Conservation (phyloP, 2,329 filamentous ascomycete genomes). For the Neonectria coccinea region DNA sequence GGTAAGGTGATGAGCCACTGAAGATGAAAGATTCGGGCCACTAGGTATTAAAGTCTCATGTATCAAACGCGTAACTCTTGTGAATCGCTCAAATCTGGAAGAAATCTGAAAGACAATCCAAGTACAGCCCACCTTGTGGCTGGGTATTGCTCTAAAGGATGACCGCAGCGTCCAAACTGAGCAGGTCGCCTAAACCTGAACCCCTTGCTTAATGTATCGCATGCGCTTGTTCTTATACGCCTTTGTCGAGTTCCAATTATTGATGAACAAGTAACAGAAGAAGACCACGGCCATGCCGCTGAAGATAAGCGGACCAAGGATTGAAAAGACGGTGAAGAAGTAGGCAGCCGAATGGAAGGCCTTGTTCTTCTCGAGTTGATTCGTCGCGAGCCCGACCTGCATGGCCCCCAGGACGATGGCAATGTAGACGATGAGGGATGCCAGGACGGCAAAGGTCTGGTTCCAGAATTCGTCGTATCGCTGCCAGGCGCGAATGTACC, state of each 20-base stretch:
- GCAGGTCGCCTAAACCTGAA: not conserved
- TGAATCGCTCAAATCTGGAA: no score
- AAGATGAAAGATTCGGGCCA: no score
- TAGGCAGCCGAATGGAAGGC: not conserved
- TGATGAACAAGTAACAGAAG: not conserved
- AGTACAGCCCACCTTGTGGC: no score
- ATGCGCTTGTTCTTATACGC: not conserved
- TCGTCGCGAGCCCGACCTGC: conserved; percentile 13
- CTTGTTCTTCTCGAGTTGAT: not conserved
- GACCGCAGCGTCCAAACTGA: no score
- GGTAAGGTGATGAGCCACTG: no score
- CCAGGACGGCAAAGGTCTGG: conserved; percentile 1
- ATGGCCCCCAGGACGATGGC: conserved; percentile 12
- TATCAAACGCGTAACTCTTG: no score
- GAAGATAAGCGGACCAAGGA: not conserved
- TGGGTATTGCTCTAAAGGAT: no score
- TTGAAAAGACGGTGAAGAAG: not conserved
- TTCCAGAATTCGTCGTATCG: conserved; percentile 7
- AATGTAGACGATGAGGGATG: conserved; percentile 1
- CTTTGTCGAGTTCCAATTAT: not conserved
- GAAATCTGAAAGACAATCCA: no score
- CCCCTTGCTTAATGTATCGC: not conserved
- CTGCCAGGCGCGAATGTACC: not conserved
- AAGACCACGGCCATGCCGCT: not conserved
- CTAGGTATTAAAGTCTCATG: no score